phyloP scores from a whole-genome alignment of 257 asterid genomes.

The Primulina tabacum region DNA sequence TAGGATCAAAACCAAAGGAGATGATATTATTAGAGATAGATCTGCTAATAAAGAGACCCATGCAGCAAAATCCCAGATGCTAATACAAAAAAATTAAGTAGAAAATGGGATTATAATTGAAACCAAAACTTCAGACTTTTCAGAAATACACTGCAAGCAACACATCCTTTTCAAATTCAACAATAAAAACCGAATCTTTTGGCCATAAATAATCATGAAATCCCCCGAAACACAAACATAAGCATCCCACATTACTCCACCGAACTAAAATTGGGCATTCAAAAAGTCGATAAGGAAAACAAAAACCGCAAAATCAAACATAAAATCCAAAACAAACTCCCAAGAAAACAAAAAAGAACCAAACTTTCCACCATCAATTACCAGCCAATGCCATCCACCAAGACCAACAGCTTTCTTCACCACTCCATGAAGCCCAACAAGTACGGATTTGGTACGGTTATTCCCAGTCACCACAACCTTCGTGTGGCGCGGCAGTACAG shows the following conservation, averaged over 20 bases:
- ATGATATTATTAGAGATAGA: conserved; percentile 3
- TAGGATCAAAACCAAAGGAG: background rate
- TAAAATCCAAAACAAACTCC: background rate
- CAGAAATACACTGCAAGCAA: background rate
- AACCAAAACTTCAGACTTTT: background rate
- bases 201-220: background rate
- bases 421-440: conserved; percentile 87
- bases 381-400: conserved; percentile 99
- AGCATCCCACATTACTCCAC: conserved; percentile 13
- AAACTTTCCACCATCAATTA: conserved; percentile 19
- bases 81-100: background rate
- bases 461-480: conserved; percentile 95
- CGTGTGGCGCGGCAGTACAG: conserved; percentile 83
- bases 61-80: conserved; percentile 14
- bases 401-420: conserved; percentile 95
- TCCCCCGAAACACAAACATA: background rate
- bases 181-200: too few species aligned
- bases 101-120: background rate
- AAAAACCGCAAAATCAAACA: background rate
- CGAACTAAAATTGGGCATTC: background rate
- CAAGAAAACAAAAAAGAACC: background rate
- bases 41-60: conserved; percentile 16
- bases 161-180: conserved; percentile 11
- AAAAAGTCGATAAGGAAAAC: background rate
- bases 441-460: conserved; percentile 85